Conservation (phyloP, 495 filamentous ascomycete species). For the Lentithecium fluviatile region DNA sequence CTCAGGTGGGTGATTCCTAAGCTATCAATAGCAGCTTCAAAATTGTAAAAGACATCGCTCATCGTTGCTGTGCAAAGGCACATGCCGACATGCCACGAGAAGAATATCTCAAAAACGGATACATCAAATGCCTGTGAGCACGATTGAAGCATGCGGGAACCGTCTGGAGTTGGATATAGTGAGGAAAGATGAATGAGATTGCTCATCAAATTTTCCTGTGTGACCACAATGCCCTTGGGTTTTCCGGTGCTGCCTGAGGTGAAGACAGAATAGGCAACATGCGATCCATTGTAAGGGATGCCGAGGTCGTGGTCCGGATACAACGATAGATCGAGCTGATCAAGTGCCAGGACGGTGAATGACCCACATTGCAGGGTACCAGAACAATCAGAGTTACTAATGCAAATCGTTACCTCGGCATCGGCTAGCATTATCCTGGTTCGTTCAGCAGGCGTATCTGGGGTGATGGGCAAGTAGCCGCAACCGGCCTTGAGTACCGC, state of each 20-base stretch:
- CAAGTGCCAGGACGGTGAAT: slow-evolving; percentile 37
- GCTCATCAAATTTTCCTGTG: slow-evolving; percentile 64
- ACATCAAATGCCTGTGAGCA: slow-evolving; percentile 74
- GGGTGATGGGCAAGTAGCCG: slow-evolving; percentile 70
- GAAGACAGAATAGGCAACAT: slow-evolving; percentile 56
- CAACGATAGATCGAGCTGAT: slow-evolving; percentile 17
- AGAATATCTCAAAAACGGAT: slow-evolving; percentile 80
- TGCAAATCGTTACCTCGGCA: slow-evolving; percentile 50
- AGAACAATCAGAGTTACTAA: slow-evolving; percentile 38
- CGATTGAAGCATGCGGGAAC: slow-evolving; percentile 63
- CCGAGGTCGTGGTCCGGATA: slow-evolving; percentile 20
- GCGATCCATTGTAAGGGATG: slow-evolving; percentile 26
- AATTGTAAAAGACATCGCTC: slow-evolving; percentile 62
- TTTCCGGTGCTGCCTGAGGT: slow-evolving; percentile 65
- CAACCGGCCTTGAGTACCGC: slow-evolving; percentile 70
- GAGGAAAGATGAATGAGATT: slow-evolving; percentile 60
- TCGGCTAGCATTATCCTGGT: slow-evolving; percentile 55
- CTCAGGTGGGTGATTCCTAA: slow-evolving; percentile 70
- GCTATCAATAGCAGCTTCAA: slow-evolving; percentile 57
- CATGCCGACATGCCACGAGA: slow-evolving; percentile 70
- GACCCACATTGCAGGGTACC: neutral
- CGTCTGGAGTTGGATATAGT: slow-evolving; percentile 55
- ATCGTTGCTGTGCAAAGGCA: slow-evolving; percentile 68
- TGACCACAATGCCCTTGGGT: slow-evolving; percentile 70
- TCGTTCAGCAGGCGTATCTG: slow-evolving; percentile 59